Percentiles rank a stretch among this genome's conserved stretches.
These are phyloP conservation scores for Pythium dissimile DNA, from an alignment of 352 stramenopile genomes.

Conservation along the genomic window DNA sequence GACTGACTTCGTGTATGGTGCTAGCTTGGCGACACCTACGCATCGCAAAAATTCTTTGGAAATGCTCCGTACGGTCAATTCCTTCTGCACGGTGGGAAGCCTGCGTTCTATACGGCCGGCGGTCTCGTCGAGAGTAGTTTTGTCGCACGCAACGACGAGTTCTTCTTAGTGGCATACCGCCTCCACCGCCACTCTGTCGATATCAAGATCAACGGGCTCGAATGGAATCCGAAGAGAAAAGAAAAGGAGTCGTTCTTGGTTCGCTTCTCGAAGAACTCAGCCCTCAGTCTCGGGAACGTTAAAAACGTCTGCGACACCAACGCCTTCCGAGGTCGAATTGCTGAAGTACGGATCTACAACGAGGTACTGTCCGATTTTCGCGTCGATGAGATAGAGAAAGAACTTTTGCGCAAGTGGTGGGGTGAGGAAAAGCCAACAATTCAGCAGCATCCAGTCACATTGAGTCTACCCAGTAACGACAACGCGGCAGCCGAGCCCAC, in stretches of 20 bases:
- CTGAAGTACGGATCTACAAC: constrained; percentile 54
- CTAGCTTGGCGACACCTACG: constrained; percentile 36
- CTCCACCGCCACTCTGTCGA: constrained; percentile 36
- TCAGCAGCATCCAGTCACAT: no score
- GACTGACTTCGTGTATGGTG: neutral
- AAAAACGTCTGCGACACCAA: constrained; percentile 53
- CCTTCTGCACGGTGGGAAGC: constrained; percentile 50
- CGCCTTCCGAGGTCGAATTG: constrained; percentile 52
- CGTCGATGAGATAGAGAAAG: constrained; percentile 33
- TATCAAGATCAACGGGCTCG: constrained; percentile 30
- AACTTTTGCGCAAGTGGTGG: constrained; percentile 54
- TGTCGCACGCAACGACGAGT: constrained; percentile 16
- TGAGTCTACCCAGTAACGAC: no score
- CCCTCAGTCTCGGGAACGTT: constrained; percentile 52
- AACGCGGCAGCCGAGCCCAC: no score
- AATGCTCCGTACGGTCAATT: constrained; percentile 70
- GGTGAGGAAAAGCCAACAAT: neutral
- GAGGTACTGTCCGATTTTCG: constrained; percentile 31
- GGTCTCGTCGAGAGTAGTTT: constrained; percentile 36
- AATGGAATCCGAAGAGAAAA: constrained; percentile 18
- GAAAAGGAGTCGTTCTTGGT: constrained; percentile 11
- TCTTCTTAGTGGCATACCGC: constrained; percentile 45
- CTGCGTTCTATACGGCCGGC: constrained; percentile 46
- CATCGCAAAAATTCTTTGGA: constrained; percentile 63
- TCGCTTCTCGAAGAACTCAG: constrained; percentile 43